Evolutionary conservation across 371 early-diverging fungal species (phyloP).

Genomic region (Funneliformis caledonium): DNA sequence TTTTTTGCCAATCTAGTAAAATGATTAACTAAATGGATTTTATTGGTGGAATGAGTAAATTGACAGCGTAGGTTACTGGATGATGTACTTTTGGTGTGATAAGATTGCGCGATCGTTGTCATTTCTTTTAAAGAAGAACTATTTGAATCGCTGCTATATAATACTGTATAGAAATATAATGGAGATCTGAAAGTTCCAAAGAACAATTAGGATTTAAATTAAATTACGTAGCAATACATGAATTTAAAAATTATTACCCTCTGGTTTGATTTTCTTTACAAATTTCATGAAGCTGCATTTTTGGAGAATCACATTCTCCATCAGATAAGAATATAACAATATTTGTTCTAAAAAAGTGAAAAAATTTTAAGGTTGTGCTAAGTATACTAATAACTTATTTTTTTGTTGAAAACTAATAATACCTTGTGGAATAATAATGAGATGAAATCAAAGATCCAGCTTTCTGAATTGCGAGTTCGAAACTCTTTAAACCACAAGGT

Average conservation of each 20-base stretch:
- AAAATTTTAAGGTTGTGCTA: not conserved
- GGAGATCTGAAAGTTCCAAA: not conserved
- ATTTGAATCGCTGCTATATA: not conserved
- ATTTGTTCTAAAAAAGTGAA: not conserved
- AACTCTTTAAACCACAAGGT: not conserved
- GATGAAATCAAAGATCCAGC: not conserved
- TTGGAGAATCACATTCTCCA: not conserved
- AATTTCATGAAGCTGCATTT: not conserved
- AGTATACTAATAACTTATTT: not conserved
- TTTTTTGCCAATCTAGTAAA: too few species aligned
- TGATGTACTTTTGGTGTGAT: not conserved
- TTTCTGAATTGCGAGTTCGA: not conserved
- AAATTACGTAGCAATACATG: not conserved
- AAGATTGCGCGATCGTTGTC: not conserved
- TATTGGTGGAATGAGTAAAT: not conserved
- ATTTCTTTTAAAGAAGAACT: not conserved
- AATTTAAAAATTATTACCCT: not conserved
- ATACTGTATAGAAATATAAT: constrained; percentile 19
- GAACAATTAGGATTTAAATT: too few species aligned
- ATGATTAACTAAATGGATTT: too few species aligned
- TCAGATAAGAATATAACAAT: constrained; percentile 22
- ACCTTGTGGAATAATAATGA: not conserved
- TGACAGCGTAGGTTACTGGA: not conserved
- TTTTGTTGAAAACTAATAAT: not conserved
- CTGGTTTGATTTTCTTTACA: not conserved